Conservation (phyloP, 2,329 filamentous ascomycete genomes). For the Leptodontidium sp. region DNA sequence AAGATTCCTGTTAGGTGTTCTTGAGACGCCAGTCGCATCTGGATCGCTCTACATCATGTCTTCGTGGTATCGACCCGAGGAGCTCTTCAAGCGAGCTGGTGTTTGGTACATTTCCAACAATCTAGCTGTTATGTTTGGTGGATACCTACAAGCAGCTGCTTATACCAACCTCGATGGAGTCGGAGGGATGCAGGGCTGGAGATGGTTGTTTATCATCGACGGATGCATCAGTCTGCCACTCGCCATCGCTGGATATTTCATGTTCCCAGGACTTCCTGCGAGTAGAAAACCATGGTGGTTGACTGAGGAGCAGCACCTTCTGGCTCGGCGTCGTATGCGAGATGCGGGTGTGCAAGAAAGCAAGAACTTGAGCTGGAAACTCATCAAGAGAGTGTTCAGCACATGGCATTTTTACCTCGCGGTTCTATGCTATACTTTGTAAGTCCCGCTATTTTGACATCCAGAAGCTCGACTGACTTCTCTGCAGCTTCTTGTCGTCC, state of each 20-base stretch:
- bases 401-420: constrained; percentile 47
- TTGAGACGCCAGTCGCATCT: constrained; percentile 51
- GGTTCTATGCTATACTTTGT: constrained; percentile 40
- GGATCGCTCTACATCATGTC: constrained; percentile 27
- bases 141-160: constrained; percentile 49
- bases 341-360: constrained; percentile 27
- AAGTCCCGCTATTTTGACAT: constrained; percentile 12
- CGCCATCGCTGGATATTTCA: constrained; percentile 38
- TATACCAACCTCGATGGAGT: constrained; percentile 35
- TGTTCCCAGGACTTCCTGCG: constrained; percentile 37
- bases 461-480: background rate
- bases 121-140: constrained; percentile 52
- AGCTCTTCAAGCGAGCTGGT: constrained; percentile 52
- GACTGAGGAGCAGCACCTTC: constrained; percentile 33
- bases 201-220: constrained; percentile 59
- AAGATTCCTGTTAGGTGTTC: constrained; percentile 61
- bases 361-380: constrained; percentile 36
- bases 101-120: constrained; percentile 50
- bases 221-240: constrained; percentile 48
- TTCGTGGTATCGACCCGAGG: constrained; percentile 47
- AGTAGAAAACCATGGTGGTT: constrained; percentile 39
- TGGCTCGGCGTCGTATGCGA: constrained; percentile 38
- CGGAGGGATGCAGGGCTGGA: constrained; percentile 50
- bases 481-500: constrained; percentile 29
- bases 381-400: constrained; percentile 41